These are phyloP conservation scores for Ilyonectria sp. DNA, from an alignment of 2,329 filamentous ascomycete genomes.

Conservation along the genomic window DNA sequence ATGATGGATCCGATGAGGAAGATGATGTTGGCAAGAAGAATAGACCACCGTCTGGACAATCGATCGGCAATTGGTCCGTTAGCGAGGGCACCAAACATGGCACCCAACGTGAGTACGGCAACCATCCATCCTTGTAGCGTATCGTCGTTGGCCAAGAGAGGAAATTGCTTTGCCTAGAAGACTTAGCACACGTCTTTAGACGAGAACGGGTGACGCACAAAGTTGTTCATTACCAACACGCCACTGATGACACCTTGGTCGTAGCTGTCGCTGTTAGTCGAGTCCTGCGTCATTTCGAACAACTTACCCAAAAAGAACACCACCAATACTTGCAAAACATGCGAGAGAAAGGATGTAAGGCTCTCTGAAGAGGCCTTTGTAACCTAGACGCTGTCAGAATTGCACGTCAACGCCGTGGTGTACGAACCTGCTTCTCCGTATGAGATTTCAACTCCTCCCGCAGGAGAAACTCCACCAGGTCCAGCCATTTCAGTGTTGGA, in stretches of 20 bases:
- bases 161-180: constrained; percentile 21
- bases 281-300: background rate
- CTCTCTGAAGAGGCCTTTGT: constrained; percentile 25
- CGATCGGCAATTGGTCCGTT: constrained; percentile 52
- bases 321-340: constrained; percentile 26
- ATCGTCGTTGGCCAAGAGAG: constrained; percentile 16
- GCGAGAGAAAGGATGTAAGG: constrained; percentile 24
- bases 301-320: constrained; percentile 21
- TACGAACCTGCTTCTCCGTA: constrained; percentile 18
- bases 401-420: background rate
- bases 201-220: background rate
- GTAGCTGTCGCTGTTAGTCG: constrained; percentile 5
- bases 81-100: constrained; percentile 61
- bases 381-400: constrained; percentile 1
- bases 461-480: constrained; percentile 8
- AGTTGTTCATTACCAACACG: constrained; percentile 25
- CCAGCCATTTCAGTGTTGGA: constrained; percentile 10
- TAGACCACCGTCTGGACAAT: constrained; percentile 45
- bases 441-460: constrained; percentile 20
- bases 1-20: constrained; percentile 37
- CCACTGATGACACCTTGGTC: constrained; percentile 27
- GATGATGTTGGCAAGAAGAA: constrained; percentile 47
- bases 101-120: constrained; percentile 59
- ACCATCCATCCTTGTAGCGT: constrained; percentile 53
- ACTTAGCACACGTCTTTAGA: background rate